Evolutionary conservation across 306 rosid species (phyloP), one percentile per base, ranked within the genome.

Genomic region (Quercus alba): DNA sequence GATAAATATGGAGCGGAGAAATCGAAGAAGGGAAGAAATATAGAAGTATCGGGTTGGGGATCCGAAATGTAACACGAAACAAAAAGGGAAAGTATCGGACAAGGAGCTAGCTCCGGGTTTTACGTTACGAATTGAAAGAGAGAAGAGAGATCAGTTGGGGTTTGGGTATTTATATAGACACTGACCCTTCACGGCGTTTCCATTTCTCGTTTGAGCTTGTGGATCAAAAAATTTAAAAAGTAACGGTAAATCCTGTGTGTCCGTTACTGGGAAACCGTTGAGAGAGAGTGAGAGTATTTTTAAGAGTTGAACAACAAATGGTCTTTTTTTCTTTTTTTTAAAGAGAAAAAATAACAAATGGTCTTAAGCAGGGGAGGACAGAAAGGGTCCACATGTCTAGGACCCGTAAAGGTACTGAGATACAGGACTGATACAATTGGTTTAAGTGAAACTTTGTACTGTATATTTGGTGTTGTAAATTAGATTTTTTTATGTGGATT

Each of bases 161-260:
- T 26, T 57, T 70, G 31, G 57, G 75, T 89, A 86, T 87, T 86
- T 91, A 91, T 93, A 93, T 66, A 83, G 74, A 69, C 55, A 55
- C 30, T n/a, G 26, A 33, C 35, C 1, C 1, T 30, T 85, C 46
- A 90, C 94, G 92, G 80, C 90, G 92, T 89, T 7, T 56, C 56
- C 0, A 6, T 52, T 6, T n/a, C 1, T 76, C 78, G 83, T 91
- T 87, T 2, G 46, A 41, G 46, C 11, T 41, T 8, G 46, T 2
- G 9, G 46, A 8, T 0, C 46, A 0, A 41, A 41, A 41, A 2
- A 2, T 41, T 41, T 41, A 2, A 41, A 81, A 87, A 1, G n/a
- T 79, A 74, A 94, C 98, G 92, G 92, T 69, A 85, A 86, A 12
- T 83, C 63, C 84, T 71, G 70, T 64, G 35, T 71, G 41, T 23